Base-by-base conservation (phyloP, 495 filamentous ascomycete species). In the Cudoniella acicularis region DNA sequence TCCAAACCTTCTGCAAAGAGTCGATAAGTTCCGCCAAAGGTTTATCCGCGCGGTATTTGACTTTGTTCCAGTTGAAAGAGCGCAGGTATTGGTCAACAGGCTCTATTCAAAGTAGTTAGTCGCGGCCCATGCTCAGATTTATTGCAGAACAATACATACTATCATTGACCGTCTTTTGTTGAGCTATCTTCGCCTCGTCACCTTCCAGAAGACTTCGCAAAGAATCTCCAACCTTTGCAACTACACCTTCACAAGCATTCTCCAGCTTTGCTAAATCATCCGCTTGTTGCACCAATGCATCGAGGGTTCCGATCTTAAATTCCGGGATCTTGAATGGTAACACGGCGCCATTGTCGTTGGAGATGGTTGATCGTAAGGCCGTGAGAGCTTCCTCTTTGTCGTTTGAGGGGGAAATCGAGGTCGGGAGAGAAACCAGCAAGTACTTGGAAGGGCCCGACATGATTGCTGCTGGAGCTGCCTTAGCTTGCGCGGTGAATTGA, bases 261-360 rank as follows among this genome's bases (percentile, higher is more conserved):
- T 91, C 87, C 25, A 98, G 84, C 83, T 98, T 98, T 30, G 87
- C 82, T 43, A 98, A 77, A 67, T 96, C 93, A 69, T 98, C 94
- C 40, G 94, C 94, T 69, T 98, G 93, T 75, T 95, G 90, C 23
- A 98, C 91, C n/a, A 98, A 77, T 43, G 89, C 90, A 73, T 98
- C 94, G 49, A 98, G 80, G 1, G 94, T 96, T 52, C 94, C 94
- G 72, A 98, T 96, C 76, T 98, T 98, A 80, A 98, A 96, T 42
- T 89, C 87, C 1, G 94, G 94, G 59, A 98, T 89, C 11, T 81
- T 71, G 67, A 97, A 97, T 8, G 87, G 85, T 49, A 84, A 77
- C 18, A 90, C 85, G 45, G 84, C 84, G 65, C 89, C 92, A 67
- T 89, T 85, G 54, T 96, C 89, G 30, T 83, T 74, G 24, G 82